Percentiles rank a stretch among this genome's conserved stretches.
These are phyloP conservation scores for Rhododendron griersonianum DNA, from an alignment of 148 eudicot genomes.

Conservation along the genomic window DNA sequence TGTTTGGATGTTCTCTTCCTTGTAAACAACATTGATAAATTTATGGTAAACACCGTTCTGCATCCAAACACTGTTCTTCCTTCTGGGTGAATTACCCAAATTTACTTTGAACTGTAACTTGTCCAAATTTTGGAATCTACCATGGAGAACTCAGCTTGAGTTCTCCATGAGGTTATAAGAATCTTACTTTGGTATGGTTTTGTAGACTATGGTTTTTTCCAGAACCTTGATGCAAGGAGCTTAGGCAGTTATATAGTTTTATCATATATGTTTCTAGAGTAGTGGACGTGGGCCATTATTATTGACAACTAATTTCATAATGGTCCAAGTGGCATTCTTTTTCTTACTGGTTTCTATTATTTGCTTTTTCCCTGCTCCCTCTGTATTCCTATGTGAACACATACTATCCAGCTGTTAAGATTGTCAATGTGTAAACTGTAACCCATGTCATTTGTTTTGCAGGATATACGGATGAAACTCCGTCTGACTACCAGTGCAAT, in stretches of 20 bases:
- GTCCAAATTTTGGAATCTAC: not conserved
- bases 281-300: not conserved
- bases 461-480: slow-evolving; percentile 95
- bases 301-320: not conserved
- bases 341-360: not conserved
- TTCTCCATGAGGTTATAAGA: not conserved
- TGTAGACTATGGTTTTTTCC: not conserved
- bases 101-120: not conserved
- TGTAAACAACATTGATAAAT: not conserved
- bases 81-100: not conserved
- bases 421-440: not conserved
- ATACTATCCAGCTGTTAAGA: not conserved
- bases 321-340: not conserved
- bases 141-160: not conserved
- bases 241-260: not conserved
- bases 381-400: not conserved
- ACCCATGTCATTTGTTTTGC: slow-evolving; percentile 23
- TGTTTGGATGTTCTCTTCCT: not conserved
- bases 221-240: not conserved
- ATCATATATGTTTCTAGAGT: not conserved
- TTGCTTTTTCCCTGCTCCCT: not conserved
- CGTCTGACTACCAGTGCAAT: slow-evolving; percentile 96
- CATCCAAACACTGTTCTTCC: not conserved
- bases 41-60: not conserved
- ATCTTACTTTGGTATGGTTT: not conserved